Conservation (phyloP, 495 filamentous ascomycete genomes). For the Lasiosphaeria ovina region DNA sequence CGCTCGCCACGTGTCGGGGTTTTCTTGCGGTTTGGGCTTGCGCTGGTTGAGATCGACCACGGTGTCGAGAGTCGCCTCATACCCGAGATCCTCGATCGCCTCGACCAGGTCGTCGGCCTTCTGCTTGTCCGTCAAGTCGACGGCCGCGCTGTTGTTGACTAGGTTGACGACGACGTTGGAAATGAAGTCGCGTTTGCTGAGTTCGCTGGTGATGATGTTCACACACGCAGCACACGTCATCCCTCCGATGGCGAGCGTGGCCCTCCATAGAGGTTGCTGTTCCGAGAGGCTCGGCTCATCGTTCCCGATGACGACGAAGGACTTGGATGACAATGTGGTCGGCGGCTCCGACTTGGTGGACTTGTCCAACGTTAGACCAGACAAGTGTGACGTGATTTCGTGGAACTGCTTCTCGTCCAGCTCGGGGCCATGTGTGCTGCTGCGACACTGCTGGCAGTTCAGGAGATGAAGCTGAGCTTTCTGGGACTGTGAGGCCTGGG, state of each 20-base stretch:
- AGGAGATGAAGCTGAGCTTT: conserved; percentile 26
- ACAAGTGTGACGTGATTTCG: conserved; percentile 13
- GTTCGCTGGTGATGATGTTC: conserved; percentile 60
- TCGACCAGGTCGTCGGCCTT: conserved; percentile 57
- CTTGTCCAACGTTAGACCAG: conserved; percentile 6
- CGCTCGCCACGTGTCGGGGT: conserved; percentile 46
- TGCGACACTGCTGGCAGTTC: conserved; percentile 37
- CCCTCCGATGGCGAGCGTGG: conserved; percentile 68
- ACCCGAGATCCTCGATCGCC: conserved; percentile 79
- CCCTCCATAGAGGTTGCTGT: conserved; percentile 41
- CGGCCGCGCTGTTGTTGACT: conserved; percentile 66
- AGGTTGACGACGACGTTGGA: conserved; percentile 64
- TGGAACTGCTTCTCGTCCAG: conserved; percentile 14
- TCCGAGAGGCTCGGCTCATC: conserved; percentile 5
- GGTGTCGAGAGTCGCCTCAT: conserved; percentile 63
- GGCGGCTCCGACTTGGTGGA: background rate
- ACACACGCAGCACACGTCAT: conserved; percentile 85
- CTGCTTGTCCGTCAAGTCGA: conserved; percentile 57
- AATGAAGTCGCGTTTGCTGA: conserved; percentile 65
- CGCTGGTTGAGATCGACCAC: conserved; percentile 34
- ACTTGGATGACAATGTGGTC: conserved; percentile 20
- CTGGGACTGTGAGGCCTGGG: conserved; percentile 12
- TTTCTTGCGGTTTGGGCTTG: conserved; percentile 25
- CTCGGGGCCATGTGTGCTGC: background rate
- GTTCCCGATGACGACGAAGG: conserved; percentile 26